phyloP scores from a whole-genome alignment of 345 rosid genomes.

The Dovyalis caffra region DNA sequence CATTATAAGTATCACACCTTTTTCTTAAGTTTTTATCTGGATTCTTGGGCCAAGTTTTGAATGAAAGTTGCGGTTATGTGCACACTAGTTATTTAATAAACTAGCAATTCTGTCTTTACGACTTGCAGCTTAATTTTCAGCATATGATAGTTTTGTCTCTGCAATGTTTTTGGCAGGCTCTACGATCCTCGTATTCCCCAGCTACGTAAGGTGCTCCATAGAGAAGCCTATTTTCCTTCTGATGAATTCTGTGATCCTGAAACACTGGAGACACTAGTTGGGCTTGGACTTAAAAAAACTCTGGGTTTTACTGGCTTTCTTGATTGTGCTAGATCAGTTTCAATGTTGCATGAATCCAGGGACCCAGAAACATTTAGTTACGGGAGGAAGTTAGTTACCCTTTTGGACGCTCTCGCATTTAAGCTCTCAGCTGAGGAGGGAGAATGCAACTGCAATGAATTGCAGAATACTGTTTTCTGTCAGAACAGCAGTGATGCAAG shows the following conservation, averaged over 20 bases:
- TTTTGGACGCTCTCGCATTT: constrained; percentile 58
- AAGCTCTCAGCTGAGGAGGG: constrained; percentile 44
- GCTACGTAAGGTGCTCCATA: constrained; percentile 59
- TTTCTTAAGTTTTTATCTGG: not conserved
- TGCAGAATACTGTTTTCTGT: constrained; percentile 25
- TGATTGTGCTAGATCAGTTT: constrained; percentile 81
- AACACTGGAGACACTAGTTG: constrained; percentile 63
- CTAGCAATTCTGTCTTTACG: not conserved
- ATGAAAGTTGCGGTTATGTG: not conserved
- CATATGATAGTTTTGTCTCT: constrained; percentile 9
- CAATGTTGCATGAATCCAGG: constrained; percentile 56
- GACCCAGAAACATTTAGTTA: constrained; percentile 50
- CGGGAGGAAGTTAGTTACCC: constrained; percentile 56
- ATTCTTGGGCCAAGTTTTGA: not conserved
- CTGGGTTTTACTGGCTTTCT: constrained; percentile 64
- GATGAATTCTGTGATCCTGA: constrained; percentile 66
- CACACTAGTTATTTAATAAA: not conserved
- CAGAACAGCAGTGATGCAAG: constrained; percentile 14
- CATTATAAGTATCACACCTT: not conserved
- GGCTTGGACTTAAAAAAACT: constrained; percentile 69
- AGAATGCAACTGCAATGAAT: constrained; percentile 36
- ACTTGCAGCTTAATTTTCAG: not conserved
- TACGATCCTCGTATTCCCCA: constrained; percentile 87
- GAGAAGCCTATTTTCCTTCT: constrained; percentile 78
- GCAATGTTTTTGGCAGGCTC: constrained; percentile 60